These are phyloP conservation scores for Tricholoma furcatifolium DNA, from an alignment of 768 basidiomycete genomes.

Conservation along the genomic window DNA sequence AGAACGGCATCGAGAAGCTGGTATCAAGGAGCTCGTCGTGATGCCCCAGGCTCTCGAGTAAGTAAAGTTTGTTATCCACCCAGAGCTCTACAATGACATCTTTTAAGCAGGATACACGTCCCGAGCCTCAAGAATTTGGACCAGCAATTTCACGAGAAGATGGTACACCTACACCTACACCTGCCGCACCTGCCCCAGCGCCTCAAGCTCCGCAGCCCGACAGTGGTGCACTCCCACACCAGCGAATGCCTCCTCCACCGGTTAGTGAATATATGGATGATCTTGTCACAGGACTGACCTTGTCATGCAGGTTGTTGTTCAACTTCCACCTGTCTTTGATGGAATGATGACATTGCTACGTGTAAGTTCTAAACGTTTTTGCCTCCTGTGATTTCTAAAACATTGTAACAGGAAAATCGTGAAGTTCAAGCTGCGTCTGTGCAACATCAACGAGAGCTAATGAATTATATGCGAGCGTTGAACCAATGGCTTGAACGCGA, in stretches of 20 bases:
- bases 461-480: conserved; percentile 73
- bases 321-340: conserved; percentile 62
- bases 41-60: background rate
- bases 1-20: conserved; percentile 23
- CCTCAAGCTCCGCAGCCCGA: conserved; percentile 17
- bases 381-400: background rate
- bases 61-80: background rate
- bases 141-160: too few species aligned
- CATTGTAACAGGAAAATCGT: conserved; percentile 62
- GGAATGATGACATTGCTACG: conserved; percentile 68
- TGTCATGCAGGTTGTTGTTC: conserved; percentile 51
- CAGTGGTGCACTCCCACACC: conserved; percentile 28
- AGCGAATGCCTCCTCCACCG: conserved; percentile 52
- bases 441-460: conserved; percentile 76
- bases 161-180: conserved; percentile 18
- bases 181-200: conserved; percentile 14
- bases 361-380: conserved; percentile 35
- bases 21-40: conserved; percentile 23
- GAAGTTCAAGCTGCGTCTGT: conserved; percentile 71
- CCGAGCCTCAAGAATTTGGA: too few species aligned
- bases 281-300: background rate
- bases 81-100: background rate
- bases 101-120: too few species aligned
- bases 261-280: conserved; percentile 33
- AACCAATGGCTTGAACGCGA: conserved; percentile 82